phyloP scores from a whole-genome alignment of 2,329 filamentous ascomycete genomes.

The Fusarium poae region DNA sequence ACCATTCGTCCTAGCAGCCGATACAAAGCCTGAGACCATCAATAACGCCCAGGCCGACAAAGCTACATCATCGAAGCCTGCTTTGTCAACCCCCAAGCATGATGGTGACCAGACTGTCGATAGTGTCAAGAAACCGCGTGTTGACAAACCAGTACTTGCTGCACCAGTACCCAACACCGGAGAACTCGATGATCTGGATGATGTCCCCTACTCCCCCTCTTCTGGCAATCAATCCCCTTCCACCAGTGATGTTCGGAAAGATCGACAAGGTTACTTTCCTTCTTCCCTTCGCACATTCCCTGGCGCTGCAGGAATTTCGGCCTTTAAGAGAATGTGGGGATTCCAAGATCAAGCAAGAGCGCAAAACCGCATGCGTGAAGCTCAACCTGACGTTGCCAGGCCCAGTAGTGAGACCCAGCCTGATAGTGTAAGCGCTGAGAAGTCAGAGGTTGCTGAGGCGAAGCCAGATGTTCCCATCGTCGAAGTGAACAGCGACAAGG shows the following conservation, averaged over 20 bases:
- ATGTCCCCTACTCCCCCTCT: slow-evolving; percentile 20
- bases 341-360: slow-evolving; percentile 25
- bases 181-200: slow-evolving; percentile 28
- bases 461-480: slow-evolving; percentile 10
- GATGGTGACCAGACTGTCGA: slow-evolving; percentile 5
- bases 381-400: slow-evolving; percentile 10
- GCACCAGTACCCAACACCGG: not conserved
- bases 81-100: slow-evolving; percentile 3
- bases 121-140: slow-evolving; percentile 8
- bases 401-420: not conserved
- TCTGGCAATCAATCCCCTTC: slow-evolving; percentile 15
- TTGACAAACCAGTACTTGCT: not conserved
- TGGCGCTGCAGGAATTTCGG: slow-evolving; percentile 32
- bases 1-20: not conserved
- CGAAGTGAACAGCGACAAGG: not conserved
- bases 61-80: not conserved
- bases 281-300: slow-evolving; percentile 41
- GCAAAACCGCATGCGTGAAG: slow-evolving; percentile 8
- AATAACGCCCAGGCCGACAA: slow-evolving; percentile 2
- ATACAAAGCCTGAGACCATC: not conserved
- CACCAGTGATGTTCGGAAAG: slow-evolving; percentile 20
- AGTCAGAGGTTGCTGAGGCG: slow-evolving; percentile 2
- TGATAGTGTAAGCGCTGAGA: slow-evolving; percentile 10
- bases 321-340: slow-evolving; percentile 43
- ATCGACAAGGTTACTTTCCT: slow-evolving; percentile 40